Base-by-base conservation (phyloP, 768 basidiomycete genomes). In the Psilocybe cubensis region DNA sequence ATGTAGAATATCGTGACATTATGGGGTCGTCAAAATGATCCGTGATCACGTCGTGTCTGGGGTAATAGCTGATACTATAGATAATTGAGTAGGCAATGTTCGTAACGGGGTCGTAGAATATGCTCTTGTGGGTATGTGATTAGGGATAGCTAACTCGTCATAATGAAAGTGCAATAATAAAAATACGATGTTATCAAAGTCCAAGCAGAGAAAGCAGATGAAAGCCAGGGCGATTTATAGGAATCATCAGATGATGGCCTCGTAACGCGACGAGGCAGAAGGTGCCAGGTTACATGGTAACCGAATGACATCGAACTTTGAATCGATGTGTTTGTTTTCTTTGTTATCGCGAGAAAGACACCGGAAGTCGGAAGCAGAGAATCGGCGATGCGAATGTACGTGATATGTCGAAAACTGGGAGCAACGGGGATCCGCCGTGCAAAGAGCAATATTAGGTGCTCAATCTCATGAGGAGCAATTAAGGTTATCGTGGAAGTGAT, bases 181-280 rank as follows among this genome's bases (percentile, higher is more conserved):
- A 38, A 38, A 17, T n/a, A n/a, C n/a, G n/a, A n/a, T n/a, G n/a
- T n/a, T n/a, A 9, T 12, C 12, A 38, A 33, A 14, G 31, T 33
- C 35, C 35, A 38, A 38, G 35, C 7, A 33, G n/a, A 38, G 69
- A 38, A 38, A 38, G 35, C 33, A 41, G 54, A 56, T 48, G 54
- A 56, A 56, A 20, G 31, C 54, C 54, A 48, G 49, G 46, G 54
- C 45, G 44, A 46, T 47, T 47, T 47, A 45, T 47, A 48, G 25
- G 54, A 48, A 56, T 56, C 54, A 56, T 56, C 54, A 48, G 48
- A 33, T 38, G 17, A 41, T 28, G 35, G 18, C 54, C 46, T 41
- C 25, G 35, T 9, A n/a, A 44, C 18, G 14, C 28, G n/a, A 18
- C n/a, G 46, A 56, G 54, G 54, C 35, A 45, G 3, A 18, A 46